Evolutionary conservation across 768 basidiomycete genomes (phyloP), one percentile per base, ranked within the genome.

Genomic region (Lactarius indigo): DNA sequence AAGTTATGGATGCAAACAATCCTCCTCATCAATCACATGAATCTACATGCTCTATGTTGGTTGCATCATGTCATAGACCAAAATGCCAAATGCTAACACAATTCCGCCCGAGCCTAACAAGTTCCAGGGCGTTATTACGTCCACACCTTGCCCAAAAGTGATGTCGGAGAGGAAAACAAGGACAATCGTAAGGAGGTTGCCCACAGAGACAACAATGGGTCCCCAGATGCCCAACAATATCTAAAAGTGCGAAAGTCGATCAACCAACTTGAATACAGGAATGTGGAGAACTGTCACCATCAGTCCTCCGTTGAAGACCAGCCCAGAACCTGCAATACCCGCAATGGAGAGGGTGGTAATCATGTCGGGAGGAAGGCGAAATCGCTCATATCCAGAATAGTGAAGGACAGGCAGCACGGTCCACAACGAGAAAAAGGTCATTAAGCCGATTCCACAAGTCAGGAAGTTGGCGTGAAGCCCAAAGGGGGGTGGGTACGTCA

Each of bases 121-220:
- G 63, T 92, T 91, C 83, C 88, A 89, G 3, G 83, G 30, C 0
- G 89, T 92, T 64, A 94, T 74, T 1, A 83, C 79, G 42, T 86
- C 82, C 44, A 83, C 75, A 3, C 84, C 86, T 60, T 82, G 81
- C 26, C 92, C 87, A 68, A 94, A 89, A 20, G 88, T 69, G 9
- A 89, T 81, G 76, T 98, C 95, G 50, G 90, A 86, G 18, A 92
- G 72, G 57, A 94, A 85, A 17, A 94, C 91, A 58, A 97, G 82
- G 42, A 96, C 92, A 70, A 96, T 96, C 6, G 95, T 95, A n/a
- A 96, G 82, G n/a, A 98, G 83, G 76, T 86, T 94, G 55, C 94
- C 94, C 37, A 97, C 94, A 2, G 92, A 93, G 10, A 88, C 87
- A 52, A 94, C 84, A 50, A 95, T 86, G 7, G 94, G 94, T 4